Evolutionary conservation across 2,329 filamentous ascomycete genomes (phyloP).

Genomic region (Aspergillus neotritici): DNA sequence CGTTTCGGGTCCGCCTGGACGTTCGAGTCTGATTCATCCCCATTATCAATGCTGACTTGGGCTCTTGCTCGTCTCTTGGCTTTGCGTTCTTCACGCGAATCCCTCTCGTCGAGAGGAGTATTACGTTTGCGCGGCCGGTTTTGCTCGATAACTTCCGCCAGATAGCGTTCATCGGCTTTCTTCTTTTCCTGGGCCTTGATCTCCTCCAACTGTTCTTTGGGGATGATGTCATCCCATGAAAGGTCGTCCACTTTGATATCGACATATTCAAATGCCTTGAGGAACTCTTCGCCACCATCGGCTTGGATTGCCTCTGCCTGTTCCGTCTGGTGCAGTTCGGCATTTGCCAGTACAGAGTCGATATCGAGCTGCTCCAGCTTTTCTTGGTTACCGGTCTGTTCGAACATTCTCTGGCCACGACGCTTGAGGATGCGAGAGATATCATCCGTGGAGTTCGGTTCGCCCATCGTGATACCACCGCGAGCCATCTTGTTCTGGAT

Average conservation of each 20-base stretch:
- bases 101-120: slow-evolving; percentile 48
- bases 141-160: slow-evolving; percentile 75
- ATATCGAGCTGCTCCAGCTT: slow-evolving; percentile 97
- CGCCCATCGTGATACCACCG: slow-evolving; percentile 55
- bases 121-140: slow-evolving; percentile 74
- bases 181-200: slow-evolving; percentile 87
- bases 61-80: slow-evolving; percentile 67
- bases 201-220: slow-evolving; percentile 80
- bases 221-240: slow-evolving; percentile 98
- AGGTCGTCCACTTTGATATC: slow-evolving; percentile 92
- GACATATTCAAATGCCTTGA: slow-evolving; percentile 83
- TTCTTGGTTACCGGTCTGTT: slow-evolving; percentile 93
- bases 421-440: slow-evolving; percentile 96
- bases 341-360: slow-evolving; percentile 92
- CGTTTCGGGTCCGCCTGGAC: slow-evolving; percentile 71
- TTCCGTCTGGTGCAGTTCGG: slow-evolving; percentile 94
- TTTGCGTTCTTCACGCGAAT: slow-evolving; percentile 58
- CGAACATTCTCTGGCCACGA: slow-evolving; percentile 98
- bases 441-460: slow-evolving; percentile 86
- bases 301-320: slow-evolving; percentile 91
- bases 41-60: slow-evolving; percentile 58
- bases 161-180: slow-evolving; percentile 74
- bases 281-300: slow-evolving; percentile 93
- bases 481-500: slow-evolving; percentile 72
- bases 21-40: slow-evolving; percentile 62